Evolutionary conservation across 2,329 filamentous ascomycete genomes (phyloP).

Genomic region (Fusarium xylarioides): DNA sequence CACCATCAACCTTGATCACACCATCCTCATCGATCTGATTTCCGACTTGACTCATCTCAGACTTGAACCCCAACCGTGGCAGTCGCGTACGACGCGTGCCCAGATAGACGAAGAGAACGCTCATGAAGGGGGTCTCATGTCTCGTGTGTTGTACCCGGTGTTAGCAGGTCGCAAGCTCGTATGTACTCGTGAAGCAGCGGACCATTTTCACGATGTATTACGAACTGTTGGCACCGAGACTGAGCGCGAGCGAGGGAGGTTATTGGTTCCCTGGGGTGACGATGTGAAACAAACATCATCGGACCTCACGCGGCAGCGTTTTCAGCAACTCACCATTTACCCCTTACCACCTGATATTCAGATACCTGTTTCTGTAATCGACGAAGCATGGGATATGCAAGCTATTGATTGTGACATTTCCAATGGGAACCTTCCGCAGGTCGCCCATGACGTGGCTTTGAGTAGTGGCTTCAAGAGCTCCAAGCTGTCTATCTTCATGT

Average conservation of each 20-base stretch:
- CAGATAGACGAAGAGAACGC: constrained; percentile 50
- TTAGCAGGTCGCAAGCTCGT: constrained; percentile 46
- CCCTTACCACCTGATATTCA: constrained; percentile 46
- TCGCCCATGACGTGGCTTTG: constrained; percentile 47
- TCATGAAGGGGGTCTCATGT: constrained; percentile 46
- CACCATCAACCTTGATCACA: constrained; percentile 54
- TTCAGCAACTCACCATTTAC: constrained; percentile 47
- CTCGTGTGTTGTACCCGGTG: constrained; percentile 48
- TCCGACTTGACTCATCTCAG: constrained; percentile 52
- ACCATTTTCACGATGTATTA: constrained; percentile 51
- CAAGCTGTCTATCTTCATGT: constrained; percentile 52
- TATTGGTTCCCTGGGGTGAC: constrained; percentile 46
- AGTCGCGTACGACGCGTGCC: constrained; percentile 44
- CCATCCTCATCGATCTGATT: constrained; percentile 52
- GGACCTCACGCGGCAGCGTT: constrained; percentile 37
- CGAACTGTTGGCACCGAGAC: constrained; percentile 50
- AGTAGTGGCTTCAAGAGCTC: constrained; percentile 48
- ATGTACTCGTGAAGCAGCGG: constrained; percentile 51
- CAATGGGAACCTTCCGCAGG: constrained; percentile 43
- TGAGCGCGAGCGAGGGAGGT: constrained; percentile 48
- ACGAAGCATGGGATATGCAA: constrained; percentile 41
- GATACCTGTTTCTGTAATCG: constrained; percentile 47
- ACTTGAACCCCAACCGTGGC: constrained; percentile 48
- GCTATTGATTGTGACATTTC: constrained; percentile 40
- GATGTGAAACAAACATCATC: constrained; percentile 14